These are phyloP conservation scores for Hypsizygus marmoreus DNA, from an alignment of 768 basidiomycete species.

Conservation along the genomic window DNA sequence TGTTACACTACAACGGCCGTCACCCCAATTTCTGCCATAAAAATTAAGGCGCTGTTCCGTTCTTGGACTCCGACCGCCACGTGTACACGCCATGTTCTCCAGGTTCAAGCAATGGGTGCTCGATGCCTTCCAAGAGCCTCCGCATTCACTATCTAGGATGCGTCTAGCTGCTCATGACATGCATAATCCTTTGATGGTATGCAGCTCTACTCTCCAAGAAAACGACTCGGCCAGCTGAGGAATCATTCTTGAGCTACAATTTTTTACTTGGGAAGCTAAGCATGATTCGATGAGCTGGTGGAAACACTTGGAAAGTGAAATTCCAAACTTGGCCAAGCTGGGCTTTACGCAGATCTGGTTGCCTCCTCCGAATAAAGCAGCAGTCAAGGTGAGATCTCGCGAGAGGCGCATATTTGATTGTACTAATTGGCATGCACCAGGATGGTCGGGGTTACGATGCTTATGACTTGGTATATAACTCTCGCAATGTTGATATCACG, in stretches of 20 bases:
- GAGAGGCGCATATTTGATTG: background rate
- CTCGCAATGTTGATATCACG: background rate
- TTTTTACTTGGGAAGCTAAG: constrained; percentile 79
- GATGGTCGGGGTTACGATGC: constrained; percentile 81
- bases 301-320: constrained; percentile 68
- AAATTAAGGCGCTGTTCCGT: too few species aligned
- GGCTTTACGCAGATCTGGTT: constrained; percentile 85
- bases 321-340: constrained; percentile 61
- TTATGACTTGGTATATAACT: constrained; percentile 68
- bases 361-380: constrained; percentile 83
- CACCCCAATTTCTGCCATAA: background rate
- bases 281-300: constrained; percentile 74
- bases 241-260: constrained; percentile 59
- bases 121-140: constrained; percentile 15
- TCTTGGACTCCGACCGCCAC: constrained; percentile 1
- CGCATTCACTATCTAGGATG: constrained; percentile 59
- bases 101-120: constrained; percentile 31
- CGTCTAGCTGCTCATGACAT: constrained; percentile 53
- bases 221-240: constrained; percentile 4
- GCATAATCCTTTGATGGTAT: constrained; percentile 71
- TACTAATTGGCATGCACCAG: constrained; percentile 34
- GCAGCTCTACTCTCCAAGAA: constrained; percentile 12
- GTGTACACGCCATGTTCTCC: constrained; percentile 28
- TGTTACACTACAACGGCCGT: background rate
- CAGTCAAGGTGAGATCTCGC: constrained; percentile 40